Base-by-base conservation (phyloP, 352 stramenopile species). In the Phytopythium montanum region DNA sequence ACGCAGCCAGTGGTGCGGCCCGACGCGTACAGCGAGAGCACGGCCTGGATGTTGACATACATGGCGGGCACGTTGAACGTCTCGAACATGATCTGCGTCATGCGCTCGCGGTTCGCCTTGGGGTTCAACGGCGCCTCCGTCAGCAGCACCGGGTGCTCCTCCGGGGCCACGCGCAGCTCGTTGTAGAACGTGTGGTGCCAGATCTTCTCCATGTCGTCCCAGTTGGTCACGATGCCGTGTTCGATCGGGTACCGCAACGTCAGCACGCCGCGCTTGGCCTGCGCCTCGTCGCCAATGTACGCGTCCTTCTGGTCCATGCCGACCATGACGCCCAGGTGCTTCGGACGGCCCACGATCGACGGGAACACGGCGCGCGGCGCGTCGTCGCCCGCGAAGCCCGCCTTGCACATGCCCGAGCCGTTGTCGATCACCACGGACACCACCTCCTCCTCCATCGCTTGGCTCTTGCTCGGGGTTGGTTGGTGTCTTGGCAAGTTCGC, bases 121-220 rank as follows among this genome's bases (percentile, higher is more conserved):
- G 93, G 93, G 74, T 98, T 98, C 31, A 97, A 76, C 39, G 93
- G 91, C 28, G 93, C 87, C 66, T 98, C 93, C 2, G 93, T 98
- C 10, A 98, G 75, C 55, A 98, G 63, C 56, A 98, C 96, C 39
- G 88, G 92, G 59, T 96, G 73, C 26, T 84, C 85, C 1, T n/a
- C n/a, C 10, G 85, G 73, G 63, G 85, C 75, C 49, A 90, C 88
- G 38, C 59, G 72, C 58, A 98, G 67, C 3, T 92, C 92, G 59
- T 98, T 90, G 55, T 95, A 76, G 73, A 98, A 98, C 51, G 92
- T 98, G 75, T 98, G 98, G 72, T 98, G 94, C 95, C 95, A 99
- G 31, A 99, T 74, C 62, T 97, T 92, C 71, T 98, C 88, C 95
- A 99, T 98, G 65, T 98, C 95, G 54, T 98, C 90, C 95, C 95